Percentiles rank a stretch among this genome's conserved stretches.
These are phyloP conservation scores for Larix kaempferi DNA, from an alignment of 75 land plant species.

Conservation along the genomic window DNA sequence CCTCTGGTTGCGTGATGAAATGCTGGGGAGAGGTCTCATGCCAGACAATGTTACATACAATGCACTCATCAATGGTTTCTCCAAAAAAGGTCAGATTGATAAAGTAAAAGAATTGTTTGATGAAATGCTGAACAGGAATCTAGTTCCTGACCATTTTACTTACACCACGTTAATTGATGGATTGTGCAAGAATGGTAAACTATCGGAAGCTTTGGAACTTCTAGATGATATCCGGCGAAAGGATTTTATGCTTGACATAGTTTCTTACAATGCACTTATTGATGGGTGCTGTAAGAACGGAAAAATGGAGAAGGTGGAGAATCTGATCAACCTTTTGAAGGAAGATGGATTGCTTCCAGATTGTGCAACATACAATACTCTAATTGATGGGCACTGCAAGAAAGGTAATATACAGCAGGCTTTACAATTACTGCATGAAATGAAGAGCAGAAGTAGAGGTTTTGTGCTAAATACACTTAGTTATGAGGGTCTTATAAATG, in stretches of 20 bases:
- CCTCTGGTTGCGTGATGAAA: conserved; percentile 58
- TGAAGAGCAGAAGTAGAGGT: conserved; percentile 10
- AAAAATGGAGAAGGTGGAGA: conserved; percentile 30
- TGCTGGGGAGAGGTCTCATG: conserved; percentile 30
- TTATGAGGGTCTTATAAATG: conserved; percentile 46
- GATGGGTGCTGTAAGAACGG: conserved; percentile 46
- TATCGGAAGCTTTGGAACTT: conserved; percentile 47
- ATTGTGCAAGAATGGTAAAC: conserved; percentile 34
- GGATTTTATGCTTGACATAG: conserved; percentile 31
- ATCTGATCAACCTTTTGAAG: conserved; percentile 42
- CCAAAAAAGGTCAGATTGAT: conserved; percentile 38
- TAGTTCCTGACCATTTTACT: conserved; percentile 44
- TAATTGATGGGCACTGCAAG: conserved; percentile 54
- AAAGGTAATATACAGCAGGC: conserved; percentile 43
- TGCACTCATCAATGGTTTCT: conserved; percentile 48
- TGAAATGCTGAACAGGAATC: conserved; percentile 44
- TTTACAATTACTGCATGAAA: conserved; percentile 22
- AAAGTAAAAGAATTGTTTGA: conserved; percentile 38
- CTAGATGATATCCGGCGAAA: conserved; percentile 43
- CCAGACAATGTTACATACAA: conserved; percentile 59
- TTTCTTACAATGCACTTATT: conserved; percentile 51
- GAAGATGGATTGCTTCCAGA: conserved; percentile 27
- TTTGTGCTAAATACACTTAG: conserved; percentile 30
- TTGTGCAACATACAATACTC: conserved; percentile 29
- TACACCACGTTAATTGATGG: conserved; percentile 60